phyloP scores from a whole-genome alignment of 768 basidiomycete species.

The Thelephora ganbajun region DNA sequence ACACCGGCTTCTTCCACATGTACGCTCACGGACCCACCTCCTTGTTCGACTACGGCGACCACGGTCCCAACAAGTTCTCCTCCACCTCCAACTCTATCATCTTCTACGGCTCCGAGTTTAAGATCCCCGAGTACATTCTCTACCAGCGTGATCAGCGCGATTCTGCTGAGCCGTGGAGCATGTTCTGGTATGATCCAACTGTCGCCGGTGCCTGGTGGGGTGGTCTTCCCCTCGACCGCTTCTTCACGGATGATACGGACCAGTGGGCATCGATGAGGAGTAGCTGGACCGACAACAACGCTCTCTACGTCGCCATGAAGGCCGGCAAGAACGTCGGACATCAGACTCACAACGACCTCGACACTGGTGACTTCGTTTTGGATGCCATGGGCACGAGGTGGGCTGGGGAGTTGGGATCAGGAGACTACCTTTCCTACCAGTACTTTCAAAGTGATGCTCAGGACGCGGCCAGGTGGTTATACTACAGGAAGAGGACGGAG shows the following conservation, averaged over 20 bases:
- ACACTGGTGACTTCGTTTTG: slow-evolving; percentile 88
- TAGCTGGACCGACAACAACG: slow-evolving; percentile 81
- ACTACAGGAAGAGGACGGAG: slow-evolving; percentile 94
- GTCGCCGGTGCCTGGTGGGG: slow-evolving; percentile 89
- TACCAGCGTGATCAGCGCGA: slow-evolving; percentile 80
- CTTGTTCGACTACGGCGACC: slow-evolving; percentile 72
- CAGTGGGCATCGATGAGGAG: slow-evolving; percentile 90
- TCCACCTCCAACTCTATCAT: slow-evolving; percentile 85
- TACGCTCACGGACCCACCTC: slow-evolving; percentile 74
- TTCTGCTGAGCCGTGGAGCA: slow-evolving; percentile 35
- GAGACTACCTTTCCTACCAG: slow-evolving; percentile 57
- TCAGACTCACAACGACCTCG: slow-evolving; percentile 92
- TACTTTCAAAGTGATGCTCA: slow-evolving; percentile 77
- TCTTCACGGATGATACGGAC: slow-evolving; percentile 58
- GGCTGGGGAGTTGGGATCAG: slow-evolving; percentile 90
- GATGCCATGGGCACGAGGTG: slow-evolving; percentile 89
- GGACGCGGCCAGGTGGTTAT: slow-evolving; percentile 63
- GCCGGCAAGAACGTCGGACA: slow-evolving; percentile 68
- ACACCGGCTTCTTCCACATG: slow-evolving; percentile 85
- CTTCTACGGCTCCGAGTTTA: slow-evolving; percentile 58
- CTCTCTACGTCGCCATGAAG: slow-evolving; percentile 80
- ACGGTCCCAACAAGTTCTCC: slow-evolving; percentile 90
- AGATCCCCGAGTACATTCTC: slow-evolving; percentile 61
- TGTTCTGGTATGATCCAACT: slow-evolving; percentile 88
- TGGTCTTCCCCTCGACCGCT: slow-evolving; percentile 63